These are phyloP conservation scores for Metschnikowia cubensis DNA, from an alignment of 805 yeast species.

Conservation along the genomic window DNA sequence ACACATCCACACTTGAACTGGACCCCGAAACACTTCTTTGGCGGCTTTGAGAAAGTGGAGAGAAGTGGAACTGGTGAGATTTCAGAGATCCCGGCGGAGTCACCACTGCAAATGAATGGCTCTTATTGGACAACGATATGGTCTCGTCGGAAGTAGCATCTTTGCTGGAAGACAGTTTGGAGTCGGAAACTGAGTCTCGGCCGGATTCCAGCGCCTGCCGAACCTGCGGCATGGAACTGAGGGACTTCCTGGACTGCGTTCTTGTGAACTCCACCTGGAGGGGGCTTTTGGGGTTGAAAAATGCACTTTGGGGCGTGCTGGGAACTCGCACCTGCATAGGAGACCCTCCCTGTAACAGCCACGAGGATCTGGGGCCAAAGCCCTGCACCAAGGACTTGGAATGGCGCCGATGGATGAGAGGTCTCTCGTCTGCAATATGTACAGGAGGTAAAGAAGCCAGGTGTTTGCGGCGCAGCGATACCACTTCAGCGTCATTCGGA, in stretches of 20 bases:
- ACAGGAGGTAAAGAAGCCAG: constrained; percentile 15
- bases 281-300: constrained; percentile 16
- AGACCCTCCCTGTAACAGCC: constrained; percentile 5
- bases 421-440: not conserved
- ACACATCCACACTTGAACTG: not conserved
- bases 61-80: constrained; percentile 7
- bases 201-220: constrained; percentile 6
- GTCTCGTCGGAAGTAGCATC: not conserved
- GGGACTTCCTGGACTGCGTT: constrained; percentile 36
- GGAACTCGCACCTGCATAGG: constrained; percentile 10
- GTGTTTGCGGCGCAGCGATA: constrained; percentile 11
- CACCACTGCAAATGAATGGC: not conserved
- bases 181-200: not conserved
- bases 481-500: not conserved
- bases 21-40: constrained; percentile 11
- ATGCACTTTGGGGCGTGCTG: constrained; percentile 5
- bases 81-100: constrained; percentile 10
- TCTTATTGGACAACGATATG: not conserved
- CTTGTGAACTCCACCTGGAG: constrained; percentile 17
- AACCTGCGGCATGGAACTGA: constrained; percentile 37
- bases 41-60: constrained; percentile 12
- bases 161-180: not conserved
- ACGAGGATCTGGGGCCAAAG: not conserved
- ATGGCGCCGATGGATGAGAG: constrained; percentile 9
- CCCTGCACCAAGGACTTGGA: constrained; percentile 11